These are phyloP conservation scores for Citrus glauca DNA, from an alignment of 345 rosid genomes.

Conservation along the genomic window DNA sequence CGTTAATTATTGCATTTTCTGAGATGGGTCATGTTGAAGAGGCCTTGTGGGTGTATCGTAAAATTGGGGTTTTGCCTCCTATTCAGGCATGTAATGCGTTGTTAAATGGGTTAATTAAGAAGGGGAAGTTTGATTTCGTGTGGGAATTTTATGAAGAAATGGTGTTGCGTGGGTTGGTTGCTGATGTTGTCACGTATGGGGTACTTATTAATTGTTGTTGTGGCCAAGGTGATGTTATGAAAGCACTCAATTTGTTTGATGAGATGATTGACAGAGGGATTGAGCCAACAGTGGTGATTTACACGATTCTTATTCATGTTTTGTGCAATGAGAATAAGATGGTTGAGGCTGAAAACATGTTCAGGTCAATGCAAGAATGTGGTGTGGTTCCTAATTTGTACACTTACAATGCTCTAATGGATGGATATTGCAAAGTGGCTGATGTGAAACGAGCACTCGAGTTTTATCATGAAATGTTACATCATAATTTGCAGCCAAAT, in stretches of 20 bases:
- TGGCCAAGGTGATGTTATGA: conserved; percentile 40
- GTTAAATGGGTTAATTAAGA: conserved; percentile 49
- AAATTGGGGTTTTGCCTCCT: conserved; percentile 35
- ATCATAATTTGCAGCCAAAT: conserved; percentile 43
- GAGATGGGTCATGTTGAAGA: conserved; percentile 56
- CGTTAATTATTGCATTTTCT: conserved; percentile 46
- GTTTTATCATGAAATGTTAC: conserved; percentile 40
- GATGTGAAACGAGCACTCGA: conserved; percentile 35
- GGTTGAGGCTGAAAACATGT: conserved; percentile 42
- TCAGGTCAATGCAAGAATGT: conserved; percentile 36
- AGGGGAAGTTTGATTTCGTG: conserved; percentile 34
- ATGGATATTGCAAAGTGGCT: conserved; percentile 51
- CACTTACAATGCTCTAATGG: conserved; percentile 48
- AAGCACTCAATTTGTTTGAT: conserved; percentile 39
- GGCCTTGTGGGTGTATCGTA: conserved; percentile 54
- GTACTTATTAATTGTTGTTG: conserved; percentile 52
- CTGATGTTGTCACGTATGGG: conserved; percentile 54
- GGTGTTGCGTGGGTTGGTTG: conserved; percentile 47
- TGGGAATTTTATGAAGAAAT: conserved; percentile 45
- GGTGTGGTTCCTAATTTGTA: conserved; percentile 48
- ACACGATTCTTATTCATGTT: conserved; percentile 42
- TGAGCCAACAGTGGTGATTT: conserved; percentile 50
- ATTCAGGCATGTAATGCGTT: conserved; percentile 47
- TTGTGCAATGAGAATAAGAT: conserved; percentile 42
- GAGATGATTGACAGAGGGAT: conserved; percentile 47